Conservation (phyloP, 2,329 filamentous ascomycete genomes). For the Colletotrichum gigasporum region DNA sequence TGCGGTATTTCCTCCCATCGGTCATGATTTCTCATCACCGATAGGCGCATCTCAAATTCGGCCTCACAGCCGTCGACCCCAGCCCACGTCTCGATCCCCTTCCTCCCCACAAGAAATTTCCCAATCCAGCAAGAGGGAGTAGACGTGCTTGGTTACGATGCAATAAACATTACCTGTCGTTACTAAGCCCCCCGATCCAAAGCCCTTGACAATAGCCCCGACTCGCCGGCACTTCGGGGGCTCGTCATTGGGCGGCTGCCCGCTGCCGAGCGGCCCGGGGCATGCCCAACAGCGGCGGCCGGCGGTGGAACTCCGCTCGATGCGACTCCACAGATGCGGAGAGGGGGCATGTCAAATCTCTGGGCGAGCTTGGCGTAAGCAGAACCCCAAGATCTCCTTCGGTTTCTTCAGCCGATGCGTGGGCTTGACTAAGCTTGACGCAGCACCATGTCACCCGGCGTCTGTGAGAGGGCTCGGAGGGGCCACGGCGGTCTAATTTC, state of each 20-base stretch:
- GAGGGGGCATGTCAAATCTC: background rate
- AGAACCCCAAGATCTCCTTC: background rate
- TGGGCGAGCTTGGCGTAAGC: background rate
- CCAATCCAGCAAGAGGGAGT: background rate
- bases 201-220: background rate
- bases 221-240: background rate
- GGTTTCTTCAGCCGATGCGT: background rate
- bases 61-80: background rate
- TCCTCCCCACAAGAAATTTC: background rate
- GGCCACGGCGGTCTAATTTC: background rate
- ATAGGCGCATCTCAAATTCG: background rate
- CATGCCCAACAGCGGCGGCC: background rate
- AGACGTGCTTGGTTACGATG: background rate
- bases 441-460: background rate
- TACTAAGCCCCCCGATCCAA: conserved; percentile 13
- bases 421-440: conserved; percentile 28
- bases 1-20: background rate
- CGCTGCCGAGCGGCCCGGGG: background rate
- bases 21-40: background rate
- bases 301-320: conserved; percentile 20
- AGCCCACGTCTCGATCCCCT: background rate
- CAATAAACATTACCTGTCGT: background rate
- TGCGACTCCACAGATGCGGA: conserved; percentile 7
- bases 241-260: background rate
- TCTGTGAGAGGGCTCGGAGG: background rate